Evolutionary conservation across 1,284 basidiomycete genomes (phyloP).

Genomic region (Amylostereum areolatum): DNA sequence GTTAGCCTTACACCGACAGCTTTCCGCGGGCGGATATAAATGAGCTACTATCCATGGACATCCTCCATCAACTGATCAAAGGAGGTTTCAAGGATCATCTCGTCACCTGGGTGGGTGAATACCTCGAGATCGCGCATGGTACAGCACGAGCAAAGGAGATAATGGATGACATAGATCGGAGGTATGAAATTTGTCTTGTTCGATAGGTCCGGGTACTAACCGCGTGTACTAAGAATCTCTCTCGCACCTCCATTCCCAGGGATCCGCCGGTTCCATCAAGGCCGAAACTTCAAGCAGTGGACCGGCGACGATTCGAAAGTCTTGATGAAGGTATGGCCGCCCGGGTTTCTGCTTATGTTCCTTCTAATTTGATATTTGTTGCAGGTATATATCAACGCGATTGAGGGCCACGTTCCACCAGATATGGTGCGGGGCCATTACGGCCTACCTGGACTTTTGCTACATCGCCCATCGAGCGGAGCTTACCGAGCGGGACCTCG

Average conservation of each 20-base stretch:
- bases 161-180: conserved; percentile 21
- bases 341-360: too few relatives aligned
- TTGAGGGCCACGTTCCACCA: too few relatives aligned
- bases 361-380: too few relatives aligned
- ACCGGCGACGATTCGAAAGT: conserved; percentile 18
- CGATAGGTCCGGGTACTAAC: too few relatives aligned
- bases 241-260: conserved; percentile 8
- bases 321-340: conserved; percentile 14
- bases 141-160: conserved; percentile 14
- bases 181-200: neutral
- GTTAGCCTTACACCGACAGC: conserved; percentile 28
- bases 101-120: conserved; percentile 28
- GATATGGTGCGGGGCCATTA: too few relatives aligned
- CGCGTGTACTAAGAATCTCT: conserved; percentile 8
- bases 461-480: too few relatives aligned
- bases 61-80: conserved; percentile 36
- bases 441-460: too few relatives aligned
- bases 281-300: conserved; percentile 16
- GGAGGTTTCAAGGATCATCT: conserved; percentile 34
- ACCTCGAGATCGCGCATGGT: conserved; percentile 16
- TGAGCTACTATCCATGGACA: conserved; percentile 26
- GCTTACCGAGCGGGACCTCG: too few relatives aligned
- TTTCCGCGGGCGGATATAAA: conserved; percentile 31
- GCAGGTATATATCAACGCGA: too few relatives aligned
- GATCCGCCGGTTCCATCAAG: conserved; percentile 10